Evolutionary conservation across 2,329 filamentous ascomycete genomes (phyloP).

Genomic region (Trichoderma simmonsii): DNA sequence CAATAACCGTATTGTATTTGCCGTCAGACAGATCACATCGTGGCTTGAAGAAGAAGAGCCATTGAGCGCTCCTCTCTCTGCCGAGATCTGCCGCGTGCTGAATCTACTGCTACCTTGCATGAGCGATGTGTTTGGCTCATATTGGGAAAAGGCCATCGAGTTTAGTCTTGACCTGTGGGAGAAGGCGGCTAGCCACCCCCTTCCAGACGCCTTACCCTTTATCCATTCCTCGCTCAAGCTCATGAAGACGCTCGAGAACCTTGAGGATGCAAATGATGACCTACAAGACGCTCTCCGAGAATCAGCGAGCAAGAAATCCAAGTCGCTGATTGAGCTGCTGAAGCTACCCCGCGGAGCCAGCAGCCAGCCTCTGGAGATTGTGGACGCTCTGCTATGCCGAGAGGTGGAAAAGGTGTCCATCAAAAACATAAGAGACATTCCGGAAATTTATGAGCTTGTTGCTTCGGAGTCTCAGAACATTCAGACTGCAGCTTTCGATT

Average conservation of each 20-base stretch:
- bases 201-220: slow-evolving; percentile 55
- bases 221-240: slow-evolving; percentile 73
- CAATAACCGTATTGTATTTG: slow-evolving; percentile 73
- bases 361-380: slow-evolving; percentile 68
- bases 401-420: slow-evolving; percentile 63
- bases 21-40: slow-evolving; percentile 72
- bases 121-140: slow-evolving; percentile 78
- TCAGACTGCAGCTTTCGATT: slow-evolving; percentile 74
- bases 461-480: slow-evolving; percentile 71
- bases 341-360: slow-evolving; percentile 45
- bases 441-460: slow-evolving; percentile 71
- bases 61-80: slow-evolving; percentile 42
- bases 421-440: slow-evolving; percentile 59
- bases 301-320: slow-evolving; percentile 52
- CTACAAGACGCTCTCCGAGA: slow-evolving; percentile 70
- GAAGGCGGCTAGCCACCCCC: slow-evolving; percentile 39
- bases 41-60: slow-evolving; percentile 58
- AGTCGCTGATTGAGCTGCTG: slow-evolving; percentile 61
- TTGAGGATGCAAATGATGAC: slow-evolving; percentile 81
- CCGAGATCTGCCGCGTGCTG: slow-evolving; percentile 55
- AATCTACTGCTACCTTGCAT: slow-evolving; percentile 67
- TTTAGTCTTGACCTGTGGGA: slow-evolving; percentile 59
- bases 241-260: slow-evolving; percentile 57
- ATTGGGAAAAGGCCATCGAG: slow-evolving; percentile 70
- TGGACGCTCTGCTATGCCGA: slow-evolving; percentile 70